phyloP scores from a whole-genome alignment of 257 asterid species.

The Nemophila menziesii region DNA sequence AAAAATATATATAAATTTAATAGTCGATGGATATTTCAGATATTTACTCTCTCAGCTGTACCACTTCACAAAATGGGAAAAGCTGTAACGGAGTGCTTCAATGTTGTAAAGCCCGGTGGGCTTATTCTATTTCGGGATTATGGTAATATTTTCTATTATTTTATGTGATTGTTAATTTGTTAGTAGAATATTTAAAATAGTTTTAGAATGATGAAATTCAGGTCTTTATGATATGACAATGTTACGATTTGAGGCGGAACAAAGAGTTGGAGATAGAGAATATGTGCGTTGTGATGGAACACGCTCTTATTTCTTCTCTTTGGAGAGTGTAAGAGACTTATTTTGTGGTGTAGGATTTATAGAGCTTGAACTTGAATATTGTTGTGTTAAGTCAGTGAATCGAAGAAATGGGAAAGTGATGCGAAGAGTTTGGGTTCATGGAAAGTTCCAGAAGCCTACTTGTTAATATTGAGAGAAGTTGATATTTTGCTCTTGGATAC shows the following conservation, averaged over 20 bases:
- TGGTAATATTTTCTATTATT: slow-evolving; percentile 37
- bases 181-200: slow-evolving; percentile 5
- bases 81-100: slow-evolving; percentile 58
- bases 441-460: slow-evolving; percentile 69
- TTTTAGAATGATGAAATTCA: slow-evolving; percentile 12
- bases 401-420: slow-evolving; percentile 71
- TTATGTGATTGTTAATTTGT: slow-evolving; percentile 4
- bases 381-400: slow-evolving; percentile 73
- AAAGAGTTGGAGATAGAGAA: slow-evolving; percentile 66
- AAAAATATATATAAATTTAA: not conserved
- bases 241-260: slow-evolving; percentile 76
- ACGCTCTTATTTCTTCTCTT: slow-evolving; percentile 78
- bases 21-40: slow-evolving; percentile 30
- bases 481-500: too few species aligned
- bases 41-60: slow-evolving; percentile 83
- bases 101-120: slow-evolving; percentile 82
- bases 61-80: slow-evolving; percentile 56
- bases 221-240: slow-evolving; percentile 95
- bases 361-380: slow-evolving; percentile 84
- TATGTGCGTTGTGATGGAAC: slow-evolving; percentile 89
- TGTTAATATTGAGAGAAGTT: too few species aligned
- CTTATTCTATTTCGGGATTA: slow-evolving; percentile 77
- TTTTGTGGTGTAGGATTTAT: slow-evolving; percentile 56
- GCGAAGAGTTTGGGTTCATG: slow-evolving; percentile 94
- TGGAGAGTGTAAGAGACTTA: slow-evolving; percentile 46